Evolutionary conservation across 768 basidiomycete genomes (phyloP).

Genomic region (Calocybe cyanea): DNA sequence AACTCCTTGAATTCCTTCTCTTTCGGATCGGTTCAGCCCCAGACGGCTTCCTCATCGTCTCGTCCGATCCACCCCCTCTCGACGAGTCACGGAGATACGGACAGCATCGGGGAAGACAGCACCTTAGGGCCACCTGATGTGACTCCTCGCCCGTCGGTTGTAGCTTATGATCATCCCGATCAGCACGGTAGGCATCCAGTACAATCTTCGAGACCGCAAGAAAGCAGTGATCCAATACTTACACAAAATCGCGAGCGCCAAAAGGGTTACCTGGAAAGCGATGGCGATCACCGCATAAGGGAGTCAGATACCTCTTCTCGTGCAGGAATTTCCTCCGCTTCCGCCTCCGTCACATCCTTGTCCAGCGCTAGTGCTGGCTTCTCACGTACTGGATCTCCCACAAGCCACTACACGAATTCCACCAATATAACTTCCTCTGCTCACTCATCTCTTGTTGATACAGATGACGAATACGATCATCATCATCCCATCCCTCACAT

Average conservation of each 20-base stretch:
- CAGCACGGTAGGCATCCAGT: constrained; percentile 29
- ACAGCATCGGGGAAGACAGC: constrained; percentile 32
- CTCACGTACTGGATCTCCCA: constrained; percentile 23
- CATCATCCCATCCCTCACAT: constrained; percentile 27
- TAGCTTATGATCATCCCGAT: constrained; percentile 20
- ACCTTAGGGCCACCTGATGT: constrained; percentile 32
- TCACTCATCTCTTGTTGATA: constrained; percentile 32
- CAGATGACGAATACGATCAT: constrained; percentile 32
- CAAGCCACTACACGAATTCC: constrained; percentile 26
- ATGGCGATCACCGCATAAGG: constrained; percentile 10
- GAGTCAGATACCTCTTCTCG: constrained; percentile 42
- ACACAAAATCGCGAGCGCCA: constrained; percentile 2
- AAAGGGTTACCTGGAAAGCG: constrained; percentile 7
- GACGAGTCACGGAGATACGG: constrained; percentile 26
- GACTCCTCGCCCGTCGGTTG: constrained; percentile 49
- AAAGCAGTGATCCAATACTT: constrained; percentile 10
- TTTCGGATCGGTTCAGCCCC: constrained; percentile 39
- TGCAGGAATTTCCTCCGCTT: constrained; percentile 42
- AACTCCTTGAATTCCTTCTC: constrained; percentile 44
- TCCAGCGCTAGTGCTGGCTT: constrained; percentile 30
- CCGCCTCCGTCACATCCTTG: constrained; percentile 42
- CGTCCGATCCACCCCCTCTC: constrained; percentile 35
- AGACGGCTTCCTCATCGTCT: constrained; percentile 25
- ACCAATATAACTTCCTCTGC: constrained; percentile 34
- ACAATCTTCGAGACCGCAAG: constrained; percentile 20